These are phyloP conservation scores for Didymella glomerata DNA, from an alignment of 2,329 filamentous ascomycete species.

Conservation along the genomic window DNA sequence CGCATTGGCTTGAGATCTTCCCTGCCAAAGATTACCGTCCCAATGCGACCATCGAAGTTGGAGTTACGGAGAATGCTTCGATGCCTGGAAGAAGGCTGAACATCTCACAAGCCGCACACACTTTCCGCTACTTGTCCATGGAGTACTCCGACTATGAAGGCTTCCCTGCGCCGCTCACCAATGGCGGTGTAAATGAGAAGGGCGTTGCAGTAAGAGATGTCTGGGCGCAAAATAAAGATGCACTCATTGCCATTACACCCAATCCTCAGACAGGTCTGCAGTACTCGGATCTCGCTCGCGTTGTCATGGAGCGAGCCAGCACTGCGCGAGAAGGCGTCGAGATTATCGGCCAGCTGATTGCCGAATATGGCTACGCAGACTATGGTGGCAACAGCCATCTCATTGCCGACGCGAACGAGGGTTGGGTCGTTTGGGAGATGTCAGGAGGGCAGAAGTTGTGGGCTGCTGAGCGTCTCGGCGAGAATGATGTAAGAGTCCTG, in stretches of 20 bases:
- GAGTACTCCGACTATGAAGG: constrained; percentile 54
- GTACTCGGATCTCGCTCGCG: constrained; percentile 54
- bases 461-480: constrained; percentile 47
- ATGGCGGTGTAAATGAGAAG: constrained; percentile 56
- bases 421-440: constrained; percentile 50
- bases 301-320: constrained; percentile 53
- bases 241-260: constrained; percentile 54
- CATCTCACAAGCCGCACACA: constrained; percentile 47
- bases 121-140: constrained; percentile 50
- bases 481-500: constrained; percentile 43
- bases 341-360: constrained; percentile 53
- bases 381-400: constrained; percentile 57
- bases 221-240: constrained; percentile 53
- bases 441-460: constrained; percentile 47
- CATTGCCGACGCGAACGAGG: constrained; percentile 52
- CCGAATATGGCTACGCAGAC: constrained; percentile 53
- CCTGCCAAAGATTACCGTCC: constrained; percentile 52
- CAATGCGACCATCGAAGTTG: constrained; percentile 55
- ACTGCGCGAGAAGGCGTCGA: constrained; percentile 55
- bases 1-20: constrained; percentile 59
- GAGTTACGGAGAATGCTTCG: constrained; percentile 53
- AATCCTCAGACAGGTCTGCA: constrained; percentile 54
- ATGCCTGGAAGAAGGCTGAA: constrained; percentile 49
- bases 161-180: constrained; percentile 56
- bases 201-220: constrained; percentile 55